A percentile compares a stretch with the other conserved stretches of the same genome.
Evolutionary conservation across 2,329 filamentous ascomycete genomes (phyloP).

Genomic region (Alternaria sp.): DNA sequence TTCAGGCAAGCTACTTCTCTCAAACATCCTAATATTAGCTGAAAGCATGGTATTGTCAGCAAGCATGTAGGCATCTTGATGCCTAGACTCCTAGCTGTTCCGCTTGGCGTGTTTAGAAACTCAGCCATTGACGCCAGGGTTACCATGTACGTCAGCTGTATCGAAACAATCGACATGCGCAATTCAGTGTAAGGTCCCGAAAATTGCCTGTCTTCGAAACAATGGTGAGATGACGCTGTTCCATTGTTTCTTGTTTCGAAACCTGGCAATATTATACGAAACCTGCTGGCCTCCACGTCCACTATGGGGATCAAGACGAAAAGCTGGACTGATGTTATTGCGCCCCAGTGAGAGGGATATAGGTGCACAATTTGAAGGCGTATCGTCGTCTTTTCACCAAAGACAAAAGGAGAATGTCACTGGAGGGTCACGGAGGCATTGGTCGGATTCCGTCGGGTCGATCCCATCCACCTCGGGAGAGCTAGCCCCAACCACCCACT

Average conservation of each 20-base stretch:
- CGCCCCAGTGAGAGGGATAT: neutral
- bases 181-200: neutral
- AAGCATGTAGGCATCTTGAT: slow-evolving; percentile 8
- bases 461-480: neutral
- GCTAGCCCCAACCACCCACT: slow-evolving; percentile 4
- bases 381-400: neutral
- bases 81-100: slow-evolving; percentile 6
- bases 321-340: neutral
- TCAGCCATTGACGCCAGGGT: slow-evolving; percentile 6
- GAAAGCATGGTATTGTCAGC: slow-evolving; percentile 16
- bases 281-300: slow-evolving; percentile 3
- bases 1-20: slow-evolving; percentile 16
- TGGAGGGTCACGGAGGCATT: neutral
- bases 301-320: neutral
- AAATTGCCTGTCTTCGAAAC: slow-evolving; percentile 12
- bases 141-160: slow-evolving; percentile 12
- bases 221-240: slow-evolving; percentile 15
- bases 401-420: neutral
- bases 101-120: slow-evolving; percentile 8
- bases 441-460: slow-evolving; percentile 1
- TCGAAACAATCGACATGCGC: neutral
- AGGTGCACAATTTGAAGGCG: neutral
- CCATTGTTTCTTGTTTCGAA: slow-evolving; percentile 19
- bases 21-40: slow-evolving; percentile 18
- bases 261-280: slow-evolving; percentile 13